Evolutionary conservation across 768 basidiomycete genomes (phyloP).

Genomic region (Agrocybe praecox): DNA sequence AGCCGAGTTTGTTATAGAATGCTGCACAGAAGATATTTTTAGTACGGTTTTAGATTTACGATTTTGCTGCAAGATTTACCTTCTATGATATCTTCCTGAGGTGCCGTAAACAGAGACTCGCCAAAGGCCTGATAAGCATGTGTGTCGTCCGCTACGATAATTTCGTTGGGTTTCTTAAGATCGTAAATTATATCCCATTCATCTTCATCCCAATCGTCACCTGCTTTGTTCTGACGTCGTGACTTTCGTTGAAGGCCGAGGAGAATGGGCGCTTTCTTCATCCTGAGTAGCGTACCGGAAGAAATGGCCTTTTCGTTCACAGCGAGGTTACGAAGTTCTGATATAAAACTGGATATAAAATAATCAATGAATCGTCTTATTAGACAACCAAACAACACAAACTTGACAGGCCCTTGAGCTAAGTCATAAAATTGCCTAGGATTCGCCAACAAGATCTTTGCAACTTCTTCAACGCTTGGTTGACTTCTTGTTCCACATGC

Average conservation of each 20-base stretch:
- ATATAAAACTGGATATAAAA: conserved; percentile 61
- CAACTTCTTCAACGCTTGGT: conserved; percentile 85
- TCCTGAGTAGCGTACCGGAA: conserved; percentile 51
- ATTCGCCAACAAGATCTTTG: conserved; percentile 65
- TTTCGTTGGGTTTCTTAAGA: conserved; percentile 65
- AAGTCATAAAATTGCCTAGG: conserved; percentile 73
- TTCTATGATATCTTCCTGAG: conserved; percentile 92
- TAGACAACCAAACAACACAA: conserved; percentile 20
- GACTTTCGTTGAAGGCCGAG: conserved; percentile 70
- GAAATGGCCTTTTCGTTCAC: conserved; percentile 67
- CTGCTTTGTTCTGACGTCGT: conserved; percentile 31
- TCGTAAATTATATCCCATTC: conserved; percentile 77
- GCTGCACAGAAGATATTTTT: conserved; percentile 37
- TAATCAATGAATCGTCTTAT: background rate
- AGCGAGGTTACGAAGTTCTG: conserved; percentile 85
- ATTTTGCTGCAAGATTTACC: conserved; percentile 36
- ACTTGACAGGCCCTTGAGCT: conserved; percentile 73
- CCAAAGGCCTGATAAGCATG: conserved; percentile 81
- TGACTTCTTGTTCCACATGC: conserved; percentile 88
- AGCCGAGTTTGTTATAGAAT: conserved; percentile 81
- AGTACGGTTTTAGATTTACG: background rate
- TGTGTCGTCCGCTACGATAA: conserved; percentile 87
- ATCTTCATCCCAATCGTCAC: conserved; percentile 63
- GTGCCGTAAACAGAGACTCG: conserved; percentile 72
- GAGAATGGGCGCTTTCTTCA: conserved; percentile 74